Evolutionary conservation across 345 rosid genomes (phyloP), one percentile per base, ranked within the genome.

Genomic region (Aethionema arabicum): DNA sequence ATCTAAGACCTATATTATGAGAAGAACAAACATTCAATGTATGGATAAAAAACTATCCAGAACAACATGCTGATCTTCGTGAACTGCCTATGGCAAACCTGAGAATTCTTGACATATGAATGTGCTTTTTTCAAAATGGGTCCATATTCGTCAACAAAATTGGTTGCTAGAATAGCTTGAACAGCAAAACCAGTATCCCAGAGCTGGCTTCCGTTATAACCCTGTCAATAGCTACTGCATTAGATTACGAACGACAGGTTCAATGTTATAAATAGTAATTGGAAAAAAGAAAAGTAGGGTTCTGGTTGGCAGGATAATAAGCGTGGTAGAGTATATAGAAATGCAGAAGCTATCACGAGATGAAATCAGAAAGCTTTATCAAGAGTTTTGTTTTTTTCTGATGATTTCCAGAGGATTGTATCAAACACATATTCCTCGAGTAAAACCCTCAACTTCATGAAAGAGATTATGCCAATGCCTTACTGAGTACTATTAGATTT

Each of bases 131-230:
- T 74, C 71, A 93, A 72, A 64, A 76, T 78, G 55, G 79, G 51
- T 56, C 92, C 85, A 67, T 79, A 90, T 74, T 84, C 96, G 61
- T 90, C 81, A 8, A 78, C 54, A 61, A 90, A 79, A 60, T 82
- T 80, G 53, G 92, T 74, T 65, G 99, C 79, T 53, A 84, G 46
- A 72, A 90, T 80, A 47, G 99, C 97, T 82, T 93, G 96, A 73
- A 83, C 74, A 59, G 89, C 77, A 73, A 93, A 93, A 70, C 87
- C 67, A 8, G 97, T 79, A 74, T 93, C 97, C 99, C 99, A 93
- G 36, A 84, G 78, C 78, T 90, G 99, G 78, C 97, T 85, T 73
- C 99, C 99, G 70, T 93, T 90, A 56, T 90, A 90, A 73, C 97
- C 96, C 99, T 93, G 87, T 76, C 75, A 72, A 72, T 59, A 59